These are phyloP conservation scores for Solanum hybrid DNA, from an alignment of 305 asterid species.

Conservation along the genomic window DNA sequence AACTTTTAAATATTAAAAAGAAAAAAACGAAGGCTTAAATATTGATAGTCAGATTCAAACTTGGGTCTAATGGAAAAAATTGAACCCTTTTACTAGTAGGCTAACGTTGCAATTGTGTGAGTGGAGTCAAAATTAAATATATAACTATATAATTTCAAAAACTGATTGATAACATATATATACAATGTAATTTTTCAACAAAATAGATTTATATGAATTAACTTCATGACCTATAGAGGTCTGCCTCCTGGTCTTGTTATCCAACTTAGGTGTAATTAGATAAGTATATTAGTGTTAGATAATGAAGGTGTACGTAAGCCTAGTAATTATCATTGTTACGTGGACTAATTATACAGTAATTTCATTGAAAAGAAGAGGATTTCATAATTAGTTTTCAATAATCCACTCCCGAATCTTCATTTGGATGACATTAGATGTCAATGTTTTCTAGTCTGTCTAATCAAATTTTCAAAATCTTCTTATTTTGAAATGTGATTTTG, in stretches of 20 bases:
- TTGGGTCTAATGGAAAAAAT: neutral
- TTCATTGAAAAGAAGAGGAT: conserved; percentile 3
- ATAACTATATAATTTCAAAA: neutral
- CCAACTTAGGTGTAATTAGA: neutral
- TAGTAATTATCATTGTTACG: neutral
- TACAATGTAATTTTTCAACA: too few species aligned
- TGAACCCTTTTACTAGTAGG: neutral
- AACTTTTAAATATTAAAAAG: too few species aligned
- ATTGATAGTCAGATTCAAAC: neutral
- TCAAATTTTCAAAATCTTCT: neutral
- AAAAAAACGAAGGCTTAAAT: neutral
- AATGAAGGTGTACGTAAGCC: neutral
- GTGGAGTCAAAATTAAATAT: neutral
- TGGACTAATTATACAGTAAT: neutral
- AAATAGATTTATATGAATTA: neutral
- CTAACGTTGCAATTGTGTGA: neutral
- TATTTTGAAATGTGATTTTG: neutral
- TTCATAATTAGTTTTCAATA: neutral
- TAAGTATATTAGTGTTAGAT: neutral
- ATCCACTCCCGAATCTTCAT: neutral
- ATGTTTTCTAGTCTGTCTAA: neutral
- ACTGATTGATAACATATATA: neutral
- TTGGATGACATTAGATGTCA: neutral
- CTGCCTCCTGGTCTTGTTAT: neutral
- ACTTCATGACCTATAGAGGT: neutral